These are phyloP conservation scores for Aspergillus coremiiformis DNA, from an alignment of 495 filamentous ascomycete genomes.

Conservation along the genomic window DNA sequence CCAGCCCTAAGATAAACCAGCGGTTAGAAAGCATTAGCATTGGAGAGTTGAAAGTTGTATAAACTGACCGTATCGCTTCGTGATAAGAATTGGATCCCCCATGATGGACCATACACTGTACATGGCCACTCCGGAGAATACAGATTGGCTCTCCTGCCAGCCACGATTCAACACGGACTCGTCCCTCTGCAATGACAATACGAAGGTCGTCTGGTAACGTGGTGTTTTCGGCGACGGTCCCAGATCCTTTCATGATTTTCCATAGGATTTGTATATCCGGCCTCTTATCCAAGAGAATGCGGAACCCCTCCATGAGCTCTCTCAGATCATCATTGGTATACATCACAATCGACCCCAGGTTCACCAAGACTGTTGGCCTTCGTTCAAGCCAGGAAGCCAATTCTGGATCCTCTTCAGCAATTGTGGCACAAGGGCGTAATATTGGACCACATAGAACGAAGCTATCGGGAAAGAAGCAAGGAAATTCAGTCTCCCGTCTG, in stretches of 20 bases:
- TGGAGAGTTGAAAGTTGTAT: neutral
- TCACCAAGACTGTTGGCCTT: conserved; percentile 33
- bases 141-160: conserved; percentile 30
- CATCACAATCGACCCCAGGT: conserved; percentile 22
- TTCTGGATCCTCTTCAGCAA: conserved; percentile 19
- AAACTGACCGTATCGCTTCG: conserved; percentile 30
- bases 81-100: conserved; percentile 40
- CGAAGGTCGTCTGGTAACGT: neutral
- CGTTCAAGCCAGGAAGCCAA: conserved; percentile 27
- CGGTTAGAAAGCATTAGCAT: neutral
- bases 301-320: conserved; percentile 31
- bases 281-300: conserved; percentile 17
- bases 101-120: conserved; percentile 37
- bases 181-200: conserved; percentile 13
- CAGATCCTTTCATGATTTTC: conserved; percentile 22
- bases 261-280: conserved; percentile 34
- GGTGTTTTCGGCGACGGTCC: neutral
- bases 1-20: conserved; percentile 26
- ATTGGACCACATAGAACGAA: conserved; percentile 19
- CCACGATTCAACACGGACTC: conserved; percentile 28
- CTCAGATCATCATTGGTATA: conserved; percentile 8
- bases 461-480: conserved; percentile 5
- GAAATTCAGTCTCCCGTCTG: conserved; percentile 11
- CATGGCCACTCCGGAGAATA: conserved; percentile 27
- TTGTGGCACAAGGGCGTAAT: conserved; percentile 8